Base-by-base conservation (phyloP, 163 green algal species). In the Coccomyxa subellipsoidea region DNA sequence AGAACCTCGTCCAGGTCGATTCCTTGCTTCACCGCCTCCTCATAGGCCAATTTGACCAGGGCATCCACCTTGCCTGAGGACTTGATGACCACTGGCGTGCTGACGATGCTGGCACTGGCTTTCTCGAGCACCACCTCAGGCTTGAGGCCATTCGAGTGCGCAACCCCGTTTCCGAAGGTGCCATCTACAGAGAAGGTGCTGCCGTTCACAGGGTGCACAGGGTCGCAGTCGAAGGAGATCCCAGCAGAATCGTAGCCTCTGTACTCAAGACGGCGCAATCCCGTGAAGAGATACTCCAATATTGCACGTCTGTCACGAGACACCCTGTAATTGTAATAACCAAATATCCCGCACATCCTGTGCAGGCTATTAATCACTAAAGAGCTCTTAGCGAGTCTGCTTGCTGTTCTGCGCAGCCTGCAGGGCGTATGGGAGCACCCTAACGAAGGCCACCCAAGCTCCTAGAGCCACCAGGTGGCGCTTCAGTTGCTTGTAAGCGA, bases 181-280 rank as follows among this genome's bases (percentile, higher is more conserved):
- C 35, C 35, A 69, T 36, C 38, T 18, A 34, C n/a, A 23, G 31
- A 36, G 69, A 18, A 59, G 47, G 15, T 59, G 47, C 15, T 59
- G 47, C 47, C 47, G 0, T 1, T 23, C 32, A 38, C 78, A 76
- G 69, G 38, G 10, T 29, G 27, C 31, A 69, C 53, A 73, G 66
- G 4, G 32, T 80, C 39, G 4, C 69, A 75, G 77, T 95, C 88
- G n/a, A 98, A 85, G 39, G 85, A 91, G 21, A 98, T 81, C 27
- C 95, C 95, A 0, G 96, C 92, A 29, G 94, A 98, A 86, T 99
- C 96, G 72, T 99, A 99, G n/a, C 97, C 97, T 32, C 97, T 89
- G 86, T 99, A 99, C 85, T 99, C 97, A 23, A 99, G 89, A 29
- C 97, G 87, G 72, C 91, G 89, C 31, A 99, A 87, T 2, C 97